These are phyloP conservation scores for carrot (Daucus carota) DNA, from an alignment of 129 eudicot genomes.

Conservation along the genomic window DH1_v3.0 NC_030381.2:1700001-1700500, in stretches of 20 bases:
- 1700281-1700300: neutral
- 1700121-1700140: constrained; percentile 57
- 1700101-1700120: constrained; percentile 73
- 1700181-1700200: neutral
- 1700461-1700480: no score
- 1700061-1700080: constrained; percentile 41
- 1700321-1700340: neutral
- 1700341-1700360: neutral
- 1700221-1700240: neutral
- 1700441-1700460: no score
- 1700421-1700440: no score
- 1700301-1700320: neutral
- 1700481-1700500: no score
- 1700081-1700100: constrained; percentile 74
- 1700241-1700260: constrained; percentile 14
- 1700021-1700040: constrained; percentile 21
- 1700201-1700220: neutral
- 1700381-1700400: neutral
- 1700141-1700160: constrained; percentile 49
- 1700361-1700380: neutral
- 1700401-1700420: no score
- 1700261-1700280: neutral
- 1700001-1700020: constrained; percentile 56
- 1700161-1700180: constrained; percentile 35
- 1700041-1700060: constrained; percentile 29